Evolutionary conservation across 1,139 yeast genomes (phyloP), one percentile per base, ranked within the genome.

Genomic region (Scheffersomyces insectosa): DNA sequence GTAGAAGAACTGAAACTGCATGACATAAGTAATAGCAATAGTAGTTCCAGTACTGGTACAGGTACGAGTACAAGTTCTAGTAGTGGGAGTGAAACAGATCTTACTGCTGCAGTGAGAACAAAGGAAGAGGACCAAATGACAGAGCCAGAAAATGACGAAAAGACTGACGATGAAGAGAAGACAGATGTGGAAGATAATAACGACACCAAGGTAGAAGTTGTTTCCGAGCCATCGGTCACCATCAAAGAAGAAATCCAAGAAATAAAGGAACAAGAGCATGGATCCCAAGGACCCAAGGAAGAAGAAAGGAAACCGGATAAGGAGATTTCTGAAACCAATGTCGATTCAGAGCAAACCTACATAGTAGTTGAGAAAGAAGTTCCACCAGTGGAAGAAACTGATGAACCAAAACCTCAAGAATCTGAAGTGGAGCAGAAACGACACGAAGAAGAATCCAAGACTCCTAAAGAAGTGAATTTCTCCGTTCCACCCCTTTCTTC

Each of bases 401-500:
- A 42, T 4, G 41, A 43, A 16, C 39, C 31, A 5, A 15, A 33
- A 9, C n/a, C 39, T 27, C 33, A 27, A 13, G 34, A 43, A 29
- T 14, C 14, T 12, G 35, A 33, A 15, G 12, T 34, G 34, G 16
- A 25, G 16, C 10, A 12, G n/a, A 15, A 12, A 20, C 16, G 6
- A 29, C 14, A 31, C 12, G 25, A 38, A 15, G 12, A 8, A n/a
- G 25, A 23, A 20, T 15, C 14, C 5, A 31, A 31, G 34, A 6
- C 25, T 7, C 25, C 25, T 8, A 38, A 36, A 33, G 28, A 30
- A 10, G 28, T 35, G n/a, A 23, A 36, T 13, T 27, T 36, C 20
- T 23, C 15, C 3, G 50, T 49, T 13, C 79, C 79, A 1, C 72
- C 74, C 0, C 57, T 74, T 13, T 50, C 45, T 2, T 57, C 77